Percentiles rank a stretch among this genome's conserved stretches.
Conservation (phyloP, 352 stramenopile genomes). For the Phytophthora idaei region DNA sequence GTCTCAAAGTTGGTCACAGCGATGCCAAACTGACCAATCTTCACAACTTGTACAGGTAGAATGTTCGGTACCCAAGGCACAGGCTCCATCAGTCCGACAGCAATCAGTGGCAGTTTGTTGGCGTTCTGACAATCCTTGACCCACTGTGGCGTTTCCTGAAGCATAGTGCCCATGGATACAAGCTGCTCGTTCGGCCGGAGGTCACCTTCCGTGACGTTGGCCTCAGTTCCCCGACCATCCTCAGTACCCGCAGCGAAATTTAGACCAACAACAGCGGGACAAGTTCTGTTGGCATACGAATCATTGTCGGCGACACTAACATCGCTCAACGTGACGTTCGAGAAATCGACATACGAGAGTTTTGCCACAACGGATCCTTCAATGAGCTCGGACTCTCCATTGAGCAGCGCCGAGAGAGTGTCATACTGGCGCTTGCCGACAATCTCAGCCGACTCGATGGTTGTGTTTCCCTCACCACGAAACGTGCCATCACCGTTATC, state of each 20-base stretch:
- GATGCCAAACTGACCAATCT: constrained; percentile 59
- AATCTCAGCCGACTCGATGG: constrained; percentile 54
- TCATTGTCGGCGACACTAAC: background rate
- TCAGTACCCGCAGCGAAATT: constrained; percentile 1
- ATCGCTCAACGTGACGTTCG: background rate
- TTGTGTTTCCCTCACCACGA: constrained; percentile 36
- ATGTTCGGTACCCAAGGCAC: constrained; percentile 50
- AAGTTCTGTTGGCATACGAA: background rate
- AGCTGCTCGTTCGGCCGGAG: background rate
- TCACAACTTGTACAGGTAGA: constrained; percentile 61
- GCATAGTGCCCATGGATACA: background rate
- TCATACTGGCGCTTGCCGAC: constrained; percentile 47
- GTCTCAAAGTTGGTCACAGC: constrained; percentile 65
- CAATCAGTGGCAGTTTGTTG: constrained; percentile 50
- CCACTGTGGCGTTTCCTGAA: constrained; percentile 37
- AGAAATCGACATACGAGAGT: constrained; percentile 2
- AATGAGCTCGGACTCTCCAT: background rate
- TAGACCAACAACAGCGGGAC: background rate
- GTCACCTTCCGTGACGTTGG: background rate
- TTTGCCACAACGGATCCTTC: background rate
- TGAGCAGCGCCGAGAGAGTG: constrained; percentile 38
- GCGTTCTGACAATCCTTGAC: constrained; percentile 46
- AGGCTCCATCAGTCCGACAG: constrained; percentile 46
- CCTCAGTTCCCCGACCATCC: constrained; percentile 9
- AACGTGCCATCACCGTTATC: constrained; percentile 56